Evolutionary conservation across 345 rosid genomes (phyloP), one percentile per base, ranked within the genome.

Genomic region (Salix viminalis): DNA sequence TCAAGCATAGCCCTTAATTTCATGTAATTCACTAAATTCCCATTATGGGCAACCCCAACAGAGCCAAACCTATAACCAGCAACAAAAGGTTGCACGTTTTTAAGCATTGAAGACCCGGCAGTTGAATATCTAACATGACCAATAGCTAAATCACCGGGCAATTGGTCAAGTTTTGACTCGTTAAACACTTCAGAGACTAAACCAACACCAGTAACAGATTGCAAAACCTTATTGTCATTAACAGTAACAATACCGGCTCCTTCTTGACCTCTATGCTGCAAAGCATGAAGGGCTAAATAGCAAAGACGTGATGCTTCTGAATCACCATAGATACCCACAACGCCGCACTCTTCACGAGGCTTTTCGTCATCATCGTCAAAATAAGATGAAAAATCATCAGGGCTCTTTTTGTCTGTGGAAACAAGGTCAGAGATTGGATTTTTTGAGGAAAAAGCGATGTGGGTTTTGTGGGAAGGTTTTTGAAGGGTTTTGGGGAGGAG

Each of bases 181-280:
- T 79, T 93, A 80, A 96, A 96, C 19, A 96, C 99, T 6, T 96
- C 99, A 44, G 97, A 91, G 48, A 96, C 99, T 30, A 96, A 89
- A 5, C 99, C 99, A 72, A 96, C 91, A 39, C 99, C 99, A 23
- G 98, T 96, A 65, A 96, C 77, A 3, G 98, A 86, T 77, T 96
- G 96, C 56, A 93, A 87, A 41, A 93, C 92, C 28, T 90, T 58
- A 58, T 23, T 85, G 30, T 88, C 75, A 34, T 87, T 84, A 13
- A 93, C 97, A 1, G 99, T 84, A 26, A 96, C 99, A 70, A 96
- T 96, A 75, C 99, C 99, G 68, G 99, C 99, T 28, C 99, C 99
- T 86, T 96, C 99, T 76, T 96, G 99, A 9, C 99, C 99, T 52
- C 99, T 96, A 72, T 96, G 99, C 70, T 96, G 99, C 72, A 96